Conservation (phyloP, 2,329 filamentous ascomycete species). For the Botrytis paeoniae region DNA sequence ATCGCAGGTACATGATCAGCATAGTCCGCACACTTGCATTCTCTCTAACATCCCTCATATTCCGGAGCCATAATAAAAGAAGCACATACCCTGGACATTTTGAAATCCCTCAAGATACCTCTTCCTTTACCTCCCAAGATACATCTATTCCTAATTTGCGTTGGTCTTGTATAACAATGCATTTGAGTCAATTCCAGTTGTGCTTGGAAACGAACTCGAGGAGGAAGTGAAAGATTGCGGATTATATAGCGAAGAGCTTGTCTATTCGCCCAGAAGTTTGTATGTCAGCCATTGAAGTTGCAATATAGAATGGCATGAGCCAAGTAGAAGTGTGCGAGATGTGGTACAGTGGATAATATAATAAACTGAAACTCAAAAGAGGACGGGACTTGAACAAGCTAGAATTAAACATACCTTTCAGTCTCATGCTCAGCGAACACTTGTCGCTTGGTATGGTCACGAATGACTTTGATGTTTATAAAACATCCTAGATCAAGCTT, state of each 20-base stretch:
- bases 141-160: conserved; percentile 92
- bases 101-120: conserved; percentile 90
- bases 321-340: not conserved
- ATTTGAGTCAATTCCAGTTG: conserved; percentile 92
- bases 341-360: not conserved
- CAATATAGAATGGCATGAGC: not conserved
- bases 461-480: conserved; percentile 80
- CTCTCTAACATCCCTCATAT: not conserved
- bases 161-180: conserved; percentile 91
- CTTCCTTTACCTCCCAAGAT: conserved; percentile 85
- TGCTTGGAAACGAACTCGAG: conserved; percentile 80
- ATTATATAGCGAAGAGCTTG: conserved; percentile 93
- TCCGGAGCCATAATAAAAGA: not conserved
- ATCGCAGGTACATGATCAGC: conserved; percentile 11
- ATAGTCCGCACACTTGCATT: not conserved
- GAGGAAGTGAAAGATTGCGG: conserved; percentile 82
- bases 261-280: conserved; percentile 46
- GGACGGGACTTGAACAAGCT: not conserved
- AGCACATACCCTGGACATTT: conserved; percentile 78
- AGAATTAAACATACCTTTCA: conserved; percentile 57
- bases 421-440: conserved; percentile 84
- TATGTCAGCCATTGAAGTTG: conserved; percentile 9
- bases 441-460: conserved; percentile 96
- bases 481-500: conserved; percentile 87
- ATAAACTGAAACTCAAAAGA: not conserved